Evolutionary conservation across 139 green algal species (phyloP), one percentile per base, ranked within the genome.

Genomic region (Closterium sp.): DNA sequence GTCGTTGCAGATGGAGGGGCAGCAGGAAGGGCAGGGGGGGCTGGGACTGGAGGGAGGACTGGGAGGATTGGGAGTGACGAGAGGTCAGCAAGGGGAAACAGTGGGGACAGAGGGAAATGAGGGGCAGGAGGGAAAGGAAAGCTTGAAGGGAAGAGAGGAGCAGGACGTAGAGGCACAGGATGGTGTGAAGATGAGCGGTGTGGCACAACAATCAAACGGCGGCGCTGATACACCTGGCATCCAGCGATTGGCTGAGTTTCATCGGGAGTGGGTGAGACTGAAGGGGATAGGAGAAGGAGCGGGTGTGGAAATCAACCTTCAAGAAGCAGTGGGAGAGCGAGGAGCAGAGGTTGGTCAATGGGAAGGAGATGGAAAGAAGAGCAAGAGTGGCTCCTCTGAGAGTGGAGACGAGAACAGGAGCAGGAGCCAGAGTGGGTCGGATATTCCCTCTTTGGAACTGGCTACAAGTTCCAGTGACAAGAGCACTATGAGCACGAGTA

Each of bases 11-110:
- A 79, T 27, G 28, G 42, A 89, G 0, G 29, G 42, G 29, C 21
- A 31, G 88, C 29, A 91, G 30, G 9, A 95, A 97, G 95, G 62
- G 62, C 62, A 79, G 62, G 50, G 97, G 1, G 93, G 97, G 5
- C 88, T 88, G 0, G 91, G 17, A 70, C 7, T 13, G 11, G 13
- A 70, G 50, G 10, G 0, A 21, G 50, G 45, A 19, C 45, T 21
- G 50, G 17, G 0, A 21, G 13, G 50, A 17, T 3, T 21, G 5
- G 50, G 50, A 70, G 11, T 13, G 50, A 7, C 0, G 50, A 10
- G 17, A 24, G 50, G 50, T 5, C 10, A 21, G 50, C 9, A 2
- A 70, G 50, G 11, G 45, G 6, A 2, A 4, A 70, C 4, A 70
- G 6, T 2, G 4, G 4, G 4, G 32, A 4, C 2, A 38, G 32